A percentile compares a stretch with the other conserved stretches of the same genome.
phyloP scores from a whole-genome alignment of 2,329 filamentous ascomycete genomes.

The Trichoderma breve region DNA sequence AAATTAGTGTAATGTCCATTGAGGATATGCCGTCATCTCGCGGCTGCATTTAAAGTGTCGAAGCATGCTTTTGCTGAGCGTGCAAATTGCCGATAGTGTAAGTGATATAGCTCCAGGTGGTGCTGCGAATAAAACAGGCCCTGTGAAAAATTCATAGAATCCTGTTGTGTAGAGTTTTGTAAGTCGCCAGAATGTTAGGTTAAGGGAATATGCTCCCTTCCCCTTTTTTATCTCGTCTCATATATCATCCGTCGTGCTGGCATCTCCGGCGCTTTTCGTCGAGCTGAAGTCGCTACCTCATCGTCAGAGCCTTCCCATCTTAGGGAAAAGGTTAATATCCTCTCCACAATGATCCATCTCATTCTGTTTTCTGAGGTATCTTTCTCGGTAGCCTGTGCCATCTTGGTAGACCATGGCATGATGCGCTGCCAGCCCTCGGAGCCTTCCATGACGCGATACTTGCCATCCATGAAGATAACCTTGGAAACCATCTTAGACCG shows the following conservation, averaged over 20 bases:
- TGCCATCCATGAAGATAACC: conserved; percentile 37
- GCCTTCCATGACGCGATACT: conserved; percentile 30
- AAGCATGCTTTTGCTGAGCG: background rate
- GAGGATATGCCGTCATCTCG: background rate
- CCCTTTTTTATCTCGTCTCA: background rate
- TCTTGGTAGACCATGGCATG: conserved; percentile 33
- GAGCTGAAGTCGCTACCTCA: conserved; percentile 23
- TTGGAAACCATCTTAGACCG: conserved; percentile 40
- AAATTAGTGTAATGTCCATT: background rate
- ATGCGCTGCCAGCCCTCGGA: conserved; percentile 34
- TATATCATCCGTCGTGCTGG: conserved; percentile 2
- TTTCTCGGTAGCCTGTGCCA: conserved; percentile 29
- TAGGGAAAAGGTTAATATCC: conserved; percentile 39
- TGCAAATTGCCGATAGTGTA: background rate
- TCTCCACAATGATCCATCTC: conserved; percentile 40
- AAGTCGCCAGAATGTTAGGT: background rate
- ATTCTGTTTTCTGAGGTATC: conserved; percentile 33
- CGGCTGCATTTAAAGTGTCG: background rate
- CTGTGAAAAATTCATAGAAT: background rate
- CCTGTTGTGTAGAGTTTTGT: background rate
- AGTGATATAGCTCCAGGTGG: background rate
- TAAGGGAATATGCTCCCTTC: background rate
- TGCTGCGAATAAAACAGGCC: background rate
- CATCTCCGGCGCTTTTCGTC: conserved; percentile 19
- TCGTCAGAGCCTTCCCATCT: conserved; percentile 36